These are phyloP conservation scores for Suillus subluteus DNA, from an alignment of 768 basidiomycete genomes.

Conservation along the genomic window DNA sequence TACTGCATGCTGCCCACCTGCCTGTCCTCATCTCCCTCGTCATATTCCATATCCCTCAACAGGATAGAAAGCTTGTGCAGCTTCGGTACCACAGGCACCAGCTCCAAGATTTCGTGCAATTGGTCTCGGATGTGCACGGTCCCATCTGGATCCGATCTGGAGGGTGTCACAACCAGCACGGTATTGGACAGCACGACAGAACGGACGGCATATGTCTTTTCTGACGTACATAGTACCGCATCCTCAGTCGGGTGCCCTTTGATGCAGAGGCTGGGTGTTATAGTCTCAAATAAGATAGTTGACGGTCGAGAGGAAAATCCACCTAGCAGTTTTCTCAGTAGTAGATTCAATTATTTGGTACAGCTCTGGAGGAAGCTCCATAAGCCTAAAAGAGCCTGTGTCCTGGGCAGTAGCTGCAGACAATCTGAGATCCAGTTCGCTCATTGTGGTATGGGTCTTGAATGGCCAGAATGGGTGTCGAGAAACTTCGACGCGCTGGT, in stretches of 20 bases:
- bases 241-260: slow-evolving; percentile 84
- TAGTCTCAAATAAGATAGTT: not conserved
- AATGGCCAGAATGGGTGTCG: not conserved
- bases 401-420: slow-evolving; percentile 52
- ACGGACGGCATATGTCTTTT: slow-evolving; percentile 81
- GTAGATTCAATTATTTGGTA: slow-evolving; percentile 62
- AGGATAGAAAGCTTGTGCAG: slow-evolving; percentile 65
- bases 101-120: slow-evolving; percentile 83
- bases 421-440: slow-evolving; percentile 48
- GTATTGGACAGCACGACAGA: slow-evolving; percentile 92
- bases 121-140: slow-evolving; percentile 76
- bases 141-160: slow-evolving; percentile 38
- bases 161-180: slow-evolving; percentile 69
- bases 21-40: slow-evolving; percentile 58
- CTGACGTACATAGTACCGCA: slow-evolving; percentile 85
- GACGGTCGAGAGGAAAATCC: not conserved
- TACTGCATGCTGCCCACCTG: slow-evolving; percentile 23
- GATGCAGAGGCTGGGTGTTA: slow-evolving; percentile 60
- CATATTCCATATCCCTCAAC: slow-evolving; percentile 69
- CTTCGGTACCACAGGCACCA: slow-evolving; percentile 76
- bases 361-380: slow-evolving; percentile 77
- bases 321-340: slow-evolving; percentile 23
- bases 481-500: not conserved
- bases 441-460: slow-evolving; percentile 21
- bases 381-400: slow-evolving; percentile 61